These are phyloP conservation scores for Aspergillus unguis DNA, from an alignment of 2,329 filamentous ascomycete species.

Conservation along the genomic window DNA sequence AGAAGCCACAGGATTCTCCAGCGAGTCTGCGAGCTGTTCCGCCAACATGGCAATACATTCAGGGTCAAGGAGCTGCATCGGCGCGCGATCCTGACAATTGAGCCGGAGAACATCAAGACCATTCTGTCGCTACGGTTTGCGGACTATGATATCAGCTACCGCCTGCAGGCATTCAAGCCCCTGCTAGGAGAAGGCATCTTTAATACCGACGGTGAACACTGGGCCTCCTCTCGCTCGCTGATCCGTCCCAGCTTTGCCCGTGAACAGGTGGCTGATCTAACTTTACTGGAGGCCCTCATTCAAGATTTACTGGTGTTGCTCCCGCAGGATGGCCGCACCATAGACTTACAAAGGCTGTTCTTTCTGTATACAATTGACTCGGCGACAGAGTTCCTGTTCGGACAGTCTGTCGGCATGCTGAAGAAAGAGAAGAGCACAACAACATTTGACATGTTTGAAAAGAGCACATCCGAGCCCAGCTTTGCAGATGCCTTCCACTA, in stretches of 20 bases:
- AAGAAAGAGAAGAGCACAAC: too few species aligned
- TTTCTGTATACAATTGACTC: constrained; percentile 65
- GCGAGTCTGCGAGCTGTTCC: constrained; percentile 7
- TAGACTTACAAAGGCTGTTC: constrained; percentile 28
- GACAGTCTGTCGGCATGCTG: constrained; percentile 51
- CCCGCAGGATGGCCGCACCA: constrained; percentile 20
- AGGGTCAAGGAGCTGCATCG: constrained; percentile 4
- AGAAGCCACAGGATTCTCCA: constrained; percentile 13
- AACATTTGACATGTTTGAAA: too few species aligned
- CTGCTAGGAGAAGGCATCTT: constrained; percentile 59
- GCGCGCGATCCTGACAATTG: constrained; percentile 39
- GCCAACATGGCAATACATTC: constrained; percentile 21
- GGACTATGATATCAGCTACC: constrained; percentile 51
- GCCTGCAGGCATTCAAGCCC: constrained; percentile 45
- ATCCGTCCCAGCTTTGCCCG: constrained; percentile 46
- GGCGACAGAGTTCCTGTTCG: constrained; percentile 79
- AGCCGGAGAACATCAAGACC: constrained; percentile 58
- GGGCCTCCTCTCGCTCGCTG: constrained; percentile 52
- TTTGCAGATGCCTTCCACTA: constrained; percentile 30
- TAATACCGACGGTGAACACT: constrained; percentile 50
- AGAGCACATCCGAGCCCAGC: constrained; percentile 15
- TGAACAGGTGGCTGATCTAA: constrained; percentile 23
- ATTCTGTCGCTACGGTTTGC: constrained; percentile 56
- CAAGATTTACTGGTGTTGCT: constrained; percentile 20
- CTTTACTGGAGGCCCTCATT: constrained; percentile 25